Evolutionary conservation across 352 stramenopile genomes (phyloP), one percentile per base, ranked within the genome.

Genomic region (Globisporangium canariense): DNA sequence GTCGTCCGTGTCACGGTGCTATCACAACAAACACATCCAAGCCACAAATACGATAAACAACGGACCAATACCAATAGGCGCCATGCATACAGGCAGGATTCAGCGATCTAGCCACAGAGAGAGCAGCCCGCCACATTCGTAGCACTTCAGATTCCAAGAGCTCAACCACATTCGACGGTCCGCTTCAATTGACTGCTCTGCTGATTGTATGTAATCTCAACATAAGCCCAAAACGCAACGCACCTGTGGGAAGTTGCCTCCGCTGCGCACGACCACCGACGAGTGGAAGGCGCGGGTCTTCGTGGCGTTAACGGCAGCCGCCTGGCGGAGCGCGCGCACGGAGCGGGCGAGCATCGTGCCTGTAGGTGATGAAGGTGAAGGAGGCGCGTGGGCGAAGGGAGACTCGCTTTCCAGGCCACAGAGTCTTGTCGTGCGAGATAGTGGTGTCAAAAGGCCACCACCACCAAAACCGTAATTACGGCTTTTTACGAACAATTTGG

Each of bases 1-100:
- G 66, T 98, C 94, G n/a, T 94, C 85, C 25, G 93, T 98, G 73
- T 99, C 88, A 68, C 97, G 93, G 83, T 98, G 96, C 96, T 98
- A 58, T 52, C n/a, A 61, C 6, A 61, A 8, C 45, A 50, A 16
- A 36, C 38, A 45, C 16, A 62, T 14, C 1, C 14, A 56, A 22
- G 3, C 3, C 25, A 7, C 14, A 40, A 34, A 22, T n/a, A 25
- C 9, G 7, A 30, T 57, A 8, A 57, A 32, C 28, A 43, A 16
- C 1, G 9, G 30, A 16, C 14, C 51, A 46, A n/a, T 56, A 7
- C 3, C 7, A 1, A 38, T 18, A 40, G 18, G 14, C 25, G 40
- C 14, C 16, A n/a, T 20, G 11, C 10, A 56, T 56, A n/a, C 14
- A 34, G 1, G 2, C 9, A 16, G 9, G 9, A 41, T 41, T 11